These are phyloP conservation scores for Rossbeevera mucosa DNA, from an alignment of 768 basidiomycete genomes.

Conservation along the genomic window DNA sequence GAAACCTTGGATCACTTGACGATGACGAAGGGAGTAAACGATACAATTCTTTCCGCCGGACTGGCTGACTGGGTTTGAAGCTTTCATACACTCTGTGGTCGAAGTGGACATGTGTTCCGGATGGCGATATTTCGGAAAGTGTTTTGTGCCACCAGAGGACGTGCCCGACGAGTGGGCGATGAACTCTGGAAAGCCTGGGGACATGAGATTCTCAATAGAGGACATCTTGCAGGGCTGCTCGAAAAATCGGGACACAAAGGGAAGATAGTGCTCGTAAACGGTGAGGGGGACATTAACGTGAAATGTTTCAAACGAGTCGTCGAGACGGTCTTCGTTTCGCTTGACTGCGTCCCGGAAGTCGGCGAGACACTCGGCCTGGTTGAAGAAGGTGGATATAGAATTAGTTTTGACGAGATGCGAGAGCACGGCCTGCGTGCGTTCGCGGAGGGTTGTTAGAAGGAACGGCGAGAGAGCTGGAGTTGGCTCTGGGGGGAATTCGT, in stretches of 20 bases:
- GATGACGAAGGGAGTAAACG: constrained; percentile 19
- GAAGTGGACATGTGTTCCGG: constrained; percentile 17
- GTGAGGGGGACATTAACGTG: constrained; percentile 15
- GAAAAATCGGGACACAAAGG: constrained; percentile 18
- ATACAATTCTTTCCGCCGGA: constrained; percentile 17
- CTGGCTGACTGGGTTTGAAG: constrained; percentile 6
- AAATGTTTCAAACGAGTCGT: constrained; percentile 6
- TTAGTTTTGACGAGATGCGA: constrained; percentile 21
- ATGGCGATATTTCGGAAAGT: constrained; percentile 20
- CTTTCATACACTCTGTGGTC: constrained; percentile 9
- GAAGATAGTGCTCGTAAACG: constrained; percentile 15
- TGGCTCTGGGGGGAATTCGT: constrained; percentile 15
- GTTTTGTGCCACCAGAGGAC: constrained; percentile 12
- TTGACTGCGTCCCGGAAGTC: constrained; percentile 9
- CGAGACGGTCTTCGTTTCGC: background rate
- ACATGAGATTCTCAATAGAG: constrained; percentile 21
- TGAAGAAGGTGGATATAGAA: constrained; percentile 15
- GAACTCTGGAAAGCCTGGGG: constrained; percentile 19
- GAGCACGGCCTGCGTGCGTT: constrained; percentile 21
- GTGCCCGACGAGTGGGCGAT: constrained; percentile 21
- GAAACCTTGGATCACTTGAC: constrained; percentile 9
- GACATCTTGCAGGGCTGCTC: constrained; percentile 18
- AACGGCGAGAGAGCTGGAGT: constrained; percentile 10
- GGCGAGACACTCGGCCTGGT: constrained; percentile 12
- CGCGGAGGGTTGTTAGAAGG: constrained; percentile 13